A percentile compares a stretch with the other conserved stretches of the same genome.
These are phyloP conservation scores for Tylopilus sp. DNA, from an alignment of 1,284 basidiomycete genomes.

Conservation along the genomic window DNA sequence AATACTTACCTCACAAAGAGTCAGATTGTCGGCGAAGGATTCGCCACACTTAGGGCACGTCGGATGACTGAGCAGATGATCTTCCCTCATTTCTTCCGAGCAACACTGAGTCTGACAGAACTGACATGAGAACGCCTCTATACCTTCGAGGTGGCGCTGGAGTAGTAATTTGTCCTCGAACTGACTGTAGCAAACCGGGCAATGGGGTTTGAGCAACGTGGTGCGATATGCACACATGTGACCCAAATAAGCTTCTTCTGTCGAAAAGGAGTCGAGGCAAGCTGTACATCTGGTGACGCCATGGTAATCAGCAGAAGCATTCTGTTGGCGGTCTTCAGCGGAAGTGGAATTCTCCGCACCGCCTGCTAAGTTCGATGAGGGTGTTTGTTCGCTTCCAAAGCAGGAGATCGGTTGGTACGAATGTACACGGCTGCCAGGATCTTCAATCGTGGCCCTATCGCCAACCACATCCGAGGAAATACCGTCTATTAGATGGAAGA, in stretches of 20 bases:
- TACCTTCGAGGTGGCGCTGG: constrained; percentile 29
- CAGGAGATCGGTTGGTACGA: constrained; percentile 12
- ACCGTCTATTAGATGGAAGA: constrained; percentile 12
- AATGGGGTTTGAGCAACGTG: constrained; percentile 29
- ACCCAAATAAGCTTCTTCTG: constrained; percentile 8
- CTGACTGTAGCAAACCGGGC: constrained; percentile 31
- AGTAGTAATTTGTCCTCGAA: constrained; percentile 35
- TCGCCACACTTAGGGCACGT: constrained; percentile 35
- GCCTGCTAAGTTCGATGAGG: background rate
- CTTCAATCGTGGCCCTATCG: background rate
- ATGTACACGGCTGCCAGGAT: background rate
- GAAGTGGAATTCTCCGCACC: constrained; percentile 9
- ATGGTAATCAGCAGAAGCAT: background rate
- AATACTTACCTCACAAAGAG: constrained; percentile 35
- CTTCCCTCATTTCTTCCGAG: constrained; percentile 39
- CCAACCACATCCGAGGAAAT: background rate
- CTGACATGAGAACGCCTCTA: constrained; percentile 25
- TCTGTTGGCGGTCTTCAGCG: background rate
- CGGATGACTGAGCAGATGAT: constrained; percentile 40
- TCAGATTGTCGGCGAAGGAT: constrained; percentile 31
- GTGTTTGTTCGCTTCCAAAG: constrained; percentile 17
- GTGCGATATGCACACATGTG: constrained; percentile 31
- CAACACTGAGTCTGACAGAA: constrained; percentile 34
- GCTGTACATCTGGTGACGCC: constrained; percentile 18
- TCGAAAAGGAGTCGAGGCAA: constrained; percentile 33